Evolutionary conservation across 1,284 basidiomycete genomes (phyloP).

Genomic region (Athelia sp.): DNA sequence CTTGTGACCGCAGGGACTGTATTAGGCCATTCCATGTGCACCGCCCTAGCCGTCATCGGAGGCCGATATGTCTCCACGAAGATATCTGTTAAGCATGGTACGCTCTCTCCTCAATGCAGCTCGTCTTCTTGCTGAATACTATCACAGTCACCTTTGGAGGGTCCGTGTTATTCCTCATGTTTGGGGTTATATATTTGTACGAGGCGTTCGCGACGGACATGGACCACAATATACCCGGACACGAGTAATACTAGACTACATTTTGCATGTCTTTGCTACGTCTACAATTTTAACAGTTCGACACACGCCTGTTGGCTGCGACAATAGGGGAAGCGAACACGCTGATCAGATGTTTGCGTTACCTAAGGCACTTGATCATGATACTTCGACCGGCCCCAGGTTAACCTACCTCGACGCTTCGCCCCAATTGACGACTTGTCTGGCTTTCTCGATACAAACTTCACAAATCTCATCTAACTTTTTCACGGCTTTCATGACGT

Average conservation of each 20-base stretch:
- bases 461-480: no score
- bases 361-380: no score
- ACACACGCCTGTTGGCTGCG: no score
- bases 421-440: no score
- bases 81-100: slow-evolving; percentile 92
- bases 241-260: background rate
- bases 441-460: no score
- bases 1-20: slow-evolving; percentile 90
- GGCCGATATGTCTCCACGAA: slow-evolving; percentile 90
- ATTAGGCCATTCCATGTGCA: slow-evolving; percentile 86
- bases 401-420: no score
- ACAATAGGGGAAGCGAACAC: no score
- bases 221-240: slow-evolving; percentile 2
- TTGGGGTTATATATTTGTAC: slow-evolving; percentile 73
- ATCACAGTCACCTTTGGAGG: slow-evolving; percentile 69
- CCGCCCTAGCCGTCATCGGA: slow-evolving; percentile 83
- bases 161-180: slow-evolving; percentile 78
- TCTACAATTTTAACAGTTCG: background rate
- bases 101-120: slow-evolving; percentile 20
- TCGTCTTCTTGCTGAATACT: slow-evolving; percentile 3
- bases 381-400: no score
- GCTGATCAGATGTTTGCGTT: no score
- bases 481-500: no score
- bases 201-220: slow-evolving; percentile 44
- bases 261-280: background rate